Evolutionary conservation across 805 yeast species (phyloP).

Genomic region (Pichia paraexigua): DNA sequence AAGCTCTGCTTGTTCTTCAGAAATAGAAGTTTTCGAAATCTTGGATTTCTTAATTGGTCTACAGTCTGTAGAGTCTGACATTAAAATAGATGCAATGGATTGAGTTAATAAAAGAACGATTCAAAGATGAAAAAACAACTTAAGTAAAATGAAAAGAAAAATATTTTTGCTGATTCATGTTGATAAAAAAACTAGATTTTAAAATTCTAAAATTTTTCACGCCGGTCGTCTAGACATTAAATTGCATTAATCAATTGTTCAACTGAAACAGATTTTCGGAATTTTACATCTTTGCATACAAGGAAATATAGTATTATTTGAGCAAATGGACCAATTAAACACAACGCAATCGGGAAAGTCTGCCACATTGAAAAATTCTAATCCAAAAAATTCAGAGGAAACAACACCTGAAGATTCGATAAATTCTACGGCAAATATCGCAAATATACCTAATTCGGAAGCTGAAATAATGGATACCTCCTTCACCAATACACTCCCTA

Average conservation of each 20-base stretch:
- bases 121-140: too few relatives aligned
- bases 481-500: not conserved
- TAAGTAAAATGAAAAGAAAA: not conserved
- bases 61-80: not conserved
- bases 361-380: too few relatives aligned
- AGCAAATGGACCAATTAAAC: not conserved
- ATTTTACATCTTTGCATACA: too few relatives aligned
- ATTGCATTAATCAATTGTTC: too few relatives aligned
- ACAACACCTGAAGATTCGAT: not conserved
- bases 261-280: too few relatives aligned
- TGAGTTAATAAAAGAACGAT: too few relatives aligned
- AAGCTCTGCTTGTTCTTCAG: constrained; percentile 59
- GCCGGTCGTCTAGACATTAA: not conserved
- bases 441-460: not conserved
- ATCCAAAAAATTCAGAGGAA: not conserved
- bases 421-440: not conserved
- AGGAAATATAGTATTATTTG: too few relatives aligned
- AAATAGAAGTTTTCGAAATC: constrained; percentile 39
- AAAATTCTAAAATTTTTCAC: not conserved
- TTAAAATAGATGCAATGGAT: not conserved
- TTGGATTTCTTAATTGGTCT: constrained; percentile 44
- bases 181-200: not conserved
- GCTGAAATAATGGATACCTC: not conserved
- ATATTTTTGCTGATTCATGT: not conserved
- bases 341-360: not conserved